Evolutionary conservation across 2,329 filamentous ascomycete genomes (phyloP).

Genomic region (Didymella pinodella): DNA sequence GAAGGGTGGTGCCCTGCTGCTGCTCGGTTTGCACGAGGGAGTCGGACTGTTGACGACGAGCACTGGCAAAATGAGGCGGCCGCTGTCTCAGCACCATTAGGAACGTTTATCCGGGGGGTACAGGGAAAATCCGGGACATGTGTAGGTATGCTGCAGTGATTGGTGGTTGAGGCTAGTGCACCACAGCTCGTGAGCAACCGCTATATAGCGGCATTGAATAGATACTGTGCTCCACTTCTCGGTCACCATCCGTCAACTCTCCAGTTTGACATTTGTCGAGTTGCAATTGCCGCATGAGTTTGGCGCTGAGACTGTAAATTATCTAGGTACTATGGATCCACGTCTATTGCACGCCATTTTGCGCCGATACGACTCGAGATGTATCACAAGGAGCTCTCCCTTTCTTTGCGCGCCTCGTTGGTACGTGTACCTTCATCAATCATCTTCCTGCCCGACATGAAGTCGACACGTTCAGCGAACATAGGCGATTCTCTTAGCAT

Average conservation of each 20-base stretch:
- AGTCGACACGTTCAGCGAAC: background rate
- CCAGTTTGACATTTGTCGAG: background rate
- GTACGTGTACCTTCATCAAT: background rate
- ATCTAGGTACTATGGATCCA: background rate
- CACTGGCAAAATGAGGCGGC: background rate
- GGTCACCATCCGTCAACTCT: background rate
- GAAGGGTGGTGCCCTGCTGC: slow-evolving; percentile 1
- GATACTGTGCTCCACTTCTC: background rate
- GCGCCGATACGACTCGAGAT: background rate
- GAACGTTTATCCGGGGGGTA: background rate
- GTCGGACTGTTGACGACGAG: background rate
- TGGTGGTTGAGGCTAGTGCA: background rate
- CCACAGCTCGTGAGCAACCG: background rate
- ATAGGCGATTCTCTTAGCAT: background rate
- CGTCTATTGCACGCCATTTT: background rate
- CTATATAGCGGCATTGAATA: background rate
- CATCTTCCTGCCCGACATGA: background rate
- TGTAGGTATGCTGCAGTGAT: background rate
- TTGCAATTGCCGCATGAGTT: background rate
- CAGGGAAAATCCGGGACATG: background rate
- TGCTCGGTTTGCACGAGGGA: background rate
- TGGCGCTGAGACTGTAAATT: background rate
- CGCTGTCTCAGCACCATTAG: background rate
- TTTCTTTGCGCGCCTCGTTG: background rate
- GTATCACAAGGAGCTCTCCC: background rate